A percentile compares a stretch with the other conserved stretches of the same genome.
Conservation (phyloP, 176 grass and related monocot species). For the Triticum dicoccoides region DNA sequence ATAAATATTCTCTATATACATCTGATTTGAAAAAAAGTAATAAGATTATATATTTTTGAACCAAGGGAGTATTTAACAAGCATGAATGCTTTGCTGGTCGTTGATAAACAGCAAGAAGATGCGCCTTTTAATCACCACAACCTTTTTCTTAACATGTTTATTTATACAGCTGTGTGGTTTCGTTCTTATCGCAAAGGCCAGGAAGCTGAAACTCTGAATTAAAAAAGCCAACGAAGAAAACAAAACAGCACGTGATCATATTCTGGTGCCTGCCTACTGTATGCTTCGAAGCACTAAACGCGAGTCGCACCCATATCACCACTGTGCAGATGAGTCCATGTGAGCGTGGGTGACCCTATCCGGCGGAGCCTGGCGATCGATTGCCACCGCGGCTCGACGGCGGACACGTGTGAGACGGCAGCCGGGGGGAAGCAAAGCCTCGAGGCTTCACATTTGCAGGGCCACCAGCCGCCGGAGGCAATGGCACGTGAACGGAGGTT, state of each 20-base stretch:
- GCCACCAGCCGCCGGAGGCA: background rate
- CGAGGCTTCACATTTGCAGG: background rate
- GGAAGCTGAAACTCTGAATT: background rate
- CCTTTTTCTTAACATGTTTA: too few species aligned
- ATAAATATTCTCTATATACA: too few species aligned
- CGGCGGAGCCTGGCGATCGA: background rate
- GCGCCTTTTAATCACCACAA: background rate
- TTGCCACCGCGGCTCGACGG: background rate
- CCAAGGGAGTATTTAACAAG: too few species aligned
- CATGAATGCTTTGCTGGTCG: background rate
- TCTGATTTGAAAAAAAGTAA: too few species aligned
- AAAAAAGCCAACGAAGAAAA: background rate
- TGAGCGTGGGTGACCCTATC: background rate
- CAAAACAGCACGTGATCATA: slow-evolving; percentile 27
- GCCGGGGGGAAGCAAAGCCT: background rate
- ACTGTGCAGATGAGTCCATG: background rate
- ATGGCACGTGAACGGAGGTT: slow-evolving; percentile 11
- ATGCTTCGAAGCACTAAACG: background rate
- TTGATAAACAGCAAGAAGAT: too few species aligned
- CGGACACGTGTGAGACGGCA: slow-evolving; percentile 18
- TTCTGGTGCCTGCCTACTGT: background rate
- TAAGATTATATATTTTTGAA: too few species aligned
- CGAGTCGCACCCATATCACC: slow-evolving; percentile 29
- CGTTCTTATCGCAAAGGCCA: background rate
- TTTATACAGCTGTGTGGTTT: background rate